These are phyloP conservation scores for Lasiodiplodia citricola DNA, from an alignment of 2,329 filamentous ascomycete genomes.

Conservation along the genomic window DNA sequence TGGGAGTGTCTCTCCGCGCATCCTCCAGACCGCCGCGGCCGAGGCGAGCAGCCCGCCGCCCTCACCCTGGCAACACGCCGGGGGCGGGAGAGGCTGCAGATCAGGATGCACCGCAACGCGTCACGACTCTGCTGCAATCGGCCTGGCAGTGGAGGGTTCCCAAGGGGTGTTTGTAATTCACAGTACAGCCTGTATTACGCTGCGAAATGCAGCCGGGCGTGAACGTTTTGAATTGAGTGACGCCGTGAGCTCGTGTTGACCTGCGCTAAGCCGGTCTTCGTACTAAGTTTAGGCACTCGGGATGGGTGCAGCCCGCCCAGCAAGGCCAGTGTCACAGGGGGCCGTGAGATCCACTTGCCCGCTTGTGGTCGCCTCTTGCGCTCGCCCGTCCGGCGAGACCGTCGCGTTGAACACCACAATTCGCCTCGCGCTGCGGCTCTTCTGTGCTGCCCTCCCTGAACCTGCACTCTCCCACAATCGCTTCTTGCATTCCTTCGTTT, in stretches of 20 bases:
- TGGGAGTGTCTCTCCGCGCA: conserved; percentile 10
- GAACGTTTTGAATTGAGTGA: conserved; percentile 24
- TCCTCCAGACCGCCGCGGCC: conserved; percentile 8
- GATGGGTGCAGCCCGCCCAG: conserved; percentile 11
- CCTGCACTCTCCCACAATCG: conserved; percentile 13
- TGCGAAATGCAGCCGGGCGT: conserved; percentile 5
- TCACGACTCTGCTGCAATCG: background rate
- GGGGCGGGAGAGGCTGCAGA: conserved; percentile 22
- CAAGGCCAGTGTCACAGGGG: conserved; percentile 11
- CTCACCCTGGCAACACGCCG: conserved; percentile 14
- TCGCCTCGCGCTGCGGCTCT: conserved; percentile 22
- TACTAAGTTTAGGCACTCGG: conserved; percentile 24
- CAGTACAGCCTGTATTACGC: background rate
- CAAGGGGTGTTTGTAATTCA: background rate
- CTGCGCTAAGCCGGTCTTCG: conserved; percentile 19
- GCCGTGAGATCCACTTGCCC: conserved; percentile 23
- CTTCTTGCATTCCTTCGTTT: conserved; percentile 14
- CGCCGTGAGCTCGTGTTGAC: conserved; percentile 22
- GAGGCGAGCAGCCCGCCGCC: conserved; percentile 10
- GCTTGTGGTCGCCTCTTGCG: conserved; percentile 20
- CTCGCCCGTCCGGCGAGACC: conserved; percentile 20
- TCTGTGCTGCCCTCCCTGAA: conserved; percentile 6
- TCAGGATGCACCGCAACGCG: conserved; percentile 12
- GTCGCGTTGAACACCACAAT: conserved; percentile 22
- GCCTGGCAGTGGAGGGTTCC: background rate